phyloP scores from a whole-genome alignment of 805 yeast genomes.

The Candida sphagnicola region DNA sequence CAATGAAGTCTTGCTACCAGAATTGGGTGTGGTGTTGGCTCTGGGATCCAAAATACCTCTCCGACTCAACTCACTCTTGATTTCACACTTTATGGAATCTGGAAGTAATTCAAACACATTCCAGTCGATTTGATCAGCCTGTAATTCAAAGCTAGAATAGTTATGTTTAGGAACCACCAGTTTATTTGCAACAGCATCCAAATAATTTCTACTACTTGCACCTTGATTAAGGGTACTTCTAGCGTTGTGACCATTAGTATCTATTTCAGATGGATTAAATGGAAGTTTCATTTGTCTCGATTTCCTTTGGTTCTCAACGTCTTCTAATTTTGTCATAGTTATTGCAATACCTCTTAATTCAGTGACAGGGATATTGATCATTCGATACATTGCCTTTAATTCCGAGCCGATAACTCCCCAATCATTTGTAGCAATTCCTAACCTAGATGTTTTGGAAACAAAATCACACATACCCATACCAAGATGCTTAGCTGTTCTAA shows the following conservation, averaged over 20 bases:
- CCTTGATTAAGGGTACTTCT: neutral
- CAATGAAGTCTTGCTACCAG: slow-evolving; percentile 6
- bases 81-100: slow-evolving; percentile 56
- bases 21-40: slow-evolving; percentile 1
- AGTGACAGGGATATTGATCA: slow-evolving; percentile 53
- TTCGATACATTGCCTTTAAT: slow-evolving; percentile 51
- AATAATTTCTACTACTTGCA: neutral
- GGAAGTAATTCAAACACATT: slow-evolving; percentile 67
- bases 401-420: slow-evolving; percentile 60
- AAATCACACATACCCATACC: slow-evolving; percentile 84
- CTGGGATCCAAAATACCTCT: slow-evolving; percentile 27
- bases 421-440: slow-evolving; percentile 62
- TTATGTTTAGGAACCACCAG: neutral
- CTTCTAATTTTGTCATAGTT: slow-evolving; percentile 57
- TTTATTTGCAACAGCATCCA: neutral
- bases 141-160: neutral
- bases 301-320: slow-evolving; percentile 22
- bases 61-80: slow-evolving; percentile 48
- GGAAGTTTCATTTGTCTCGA: slow-evolving; percentile 22
- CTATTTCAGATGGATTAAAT: slow-evolving; percentile 16
- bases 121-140: slow-evolving; percentile 47
- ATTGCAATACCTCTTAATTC: slow-evolving; percentile 81
- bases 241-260: neutral
- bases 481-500: slow-evolving; percentile 70
- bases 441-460: slow-evolving; percentile 49